phyloP scores from a whole-genome alignment of 129 eudicot species.

The Artemisia tridentata region DNA sequence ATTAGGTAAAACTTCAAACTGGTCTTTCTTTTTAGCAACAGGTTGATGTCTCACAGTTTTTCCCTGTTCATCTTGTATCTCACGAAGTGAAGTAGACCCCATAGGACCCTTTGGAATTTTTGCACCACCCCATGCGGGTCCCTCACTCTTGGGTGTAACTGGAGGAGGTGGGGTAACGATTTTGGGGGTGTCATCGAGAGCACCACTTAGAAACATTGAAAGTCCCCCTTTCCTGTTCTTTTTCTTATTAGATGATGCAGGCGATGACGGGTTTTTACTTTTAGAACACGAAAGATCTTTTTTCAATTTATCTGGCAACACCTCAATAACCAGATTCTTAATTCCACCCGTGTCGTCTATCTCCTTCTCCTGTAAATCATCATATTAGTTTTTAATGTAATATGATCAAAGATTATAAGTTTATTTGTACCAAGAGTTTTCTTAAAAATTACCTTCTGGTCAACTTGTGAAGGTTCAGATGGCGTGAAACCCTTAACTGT shows the following conservation, averaged over 20 bases:
- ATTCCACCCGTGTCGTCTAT: constrained; percentile 29
- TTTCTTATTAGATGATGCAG: constrained; percentile 68
- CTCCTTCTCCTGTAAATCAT: constrained; percentile 44
- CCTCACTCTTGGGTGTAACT: constrained; percentile 68
- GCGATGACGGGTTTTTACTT: constrained; percentile 34
- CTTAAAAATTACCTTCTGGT: constrained; percentile 42
- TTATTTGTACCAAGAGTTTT: constrained; percentile 3
- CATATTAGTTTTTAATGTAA: neutral
- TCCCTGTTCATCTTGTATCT: constrained; percentile 79
- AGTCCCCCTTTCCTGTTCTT: constrained; percentile 92
- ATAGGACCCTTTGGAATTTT: constrained; percentile 44
- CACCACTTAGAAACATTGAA: constrained; percentile 90
- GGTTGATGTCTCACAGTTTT: constrained; percentile 36
- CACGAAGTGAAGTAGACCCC: constrained; percentile 70
- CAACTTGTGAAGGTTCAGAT: constrained; percentile 39
- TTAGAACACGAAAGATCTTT: constrained; percentile 35
- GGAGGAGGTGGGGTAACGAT: constrained; percentile 46
- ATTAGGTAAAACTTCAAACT: constrained; percentile 41
- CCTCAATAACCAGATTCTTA: constrained; percentile 25
- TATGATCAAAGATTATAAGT: no score
- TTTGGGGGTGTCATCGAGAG: constrained; percentile 76
- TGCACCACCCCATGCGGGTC: constrained; percentile 95
- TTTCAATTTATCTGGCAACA: constrained; percentile 23
- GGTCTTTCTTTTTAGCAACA: constrained; percentile 40
- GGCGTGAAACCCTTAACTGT: constrained; percentile 38